Evolutionary conservation across 1,284 basidiomycete species (phyloP), one percentile per base, ranked within the genome.

Genomic region (Irpex sp.): DNA sequence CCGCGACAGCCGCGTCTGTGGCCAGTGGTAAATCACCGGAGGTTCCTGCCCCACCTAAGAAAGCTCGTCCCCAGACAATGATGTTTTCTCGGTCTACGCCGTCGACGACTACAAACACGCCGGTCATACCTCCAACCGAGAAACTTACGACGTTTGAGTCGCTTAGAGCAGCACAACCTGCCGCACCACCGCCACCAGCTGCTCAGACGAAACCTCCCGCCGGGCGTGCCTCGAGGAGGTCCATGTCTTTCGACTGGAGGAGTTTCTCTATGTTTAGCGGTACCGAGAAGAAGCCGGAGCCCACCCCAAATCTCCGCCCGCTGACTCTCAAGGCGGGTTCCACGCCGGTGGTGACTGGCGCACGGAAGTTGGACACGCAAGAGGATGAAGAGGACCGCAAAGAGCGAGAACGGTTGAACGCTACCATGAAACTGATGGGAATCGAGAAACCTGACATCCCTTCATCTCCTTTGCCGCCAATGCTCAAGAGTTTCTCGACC

Each of bases 351-450:
- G 78, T 91, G 36, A 82, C 84, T 4, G 76, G 81, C 63, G 91
- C 83, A n/a, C 82, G 90, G 59, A 93, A 92, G 74, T 74, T 92
- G 54, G 91, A 89, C 69, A 94, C 83, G 1, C 79, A 85, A 49
- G 94, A 97, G 75, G 94, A 95, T 70, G 94, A 96, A 59, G 92
- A 96, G 64, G 94, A 97, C 70, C 82, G 85, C 57, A 83, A 83
- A 64, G 94, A 96, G 75, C 82, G 94, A 63, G 93, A 95, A 74
- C 85, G 93, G 13, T 79, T 96, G 64, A 82, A 92, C 70, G 93
- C 94, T 9, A 92, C 92, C 9, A 91, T 96, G 89, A 94, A 94
- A 75, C 79, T 96, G 37, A 94, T 96, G 92, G 94, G 94, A 7
- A 92, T 96, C 63, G 87, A 93, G 59, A 79, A 78, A 71, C 86